phyloP scores from a whole-genome alignment of 345 rosid genomes.

The Noccaea caerulescens region DNA sequence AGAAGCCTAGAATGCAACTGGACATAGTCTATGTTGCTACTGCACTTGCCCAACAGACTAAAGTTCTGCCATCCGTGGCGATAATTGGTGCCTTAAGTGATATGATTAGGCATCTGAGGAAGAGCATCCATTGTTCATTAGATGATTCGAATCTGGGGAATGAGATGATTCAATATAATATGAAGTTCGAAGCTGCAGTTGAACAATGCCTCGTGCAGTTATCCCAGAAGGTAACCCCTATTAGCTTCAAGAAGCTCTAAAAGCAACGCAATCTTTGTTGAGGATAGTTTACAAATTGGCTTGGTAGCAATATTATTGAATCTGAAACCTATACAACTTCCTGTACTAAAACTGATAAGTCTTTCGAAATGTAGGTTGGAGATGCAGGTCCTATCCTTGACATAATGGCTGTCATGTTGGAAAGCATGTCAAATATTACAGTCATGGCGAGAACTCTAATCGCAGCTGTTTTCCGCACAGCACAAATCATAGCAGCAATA shows the following conservation, averaged over 20 bases:
- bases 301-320: too few species aligned
- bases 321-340: too few species aligned
- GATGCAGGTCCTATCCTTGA: slow-evolving; percentile 87
- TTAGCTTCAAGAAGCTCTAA: neutral
- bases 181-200: slow-evolving; percentile 58
- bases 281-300: neutral
- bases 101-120: slow-evolving; percentile 75
- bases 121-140: slow-evolving; percentile 71
- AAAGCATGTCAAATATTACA: slow-evolving; percentile 70
- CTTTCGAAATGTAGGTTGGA: slow-evolving; percentile 57
- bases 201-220: slow-evolving; percentile 72
- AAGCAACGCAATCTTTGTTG: neutral
- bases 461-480: slow-evolving; percentile 66
- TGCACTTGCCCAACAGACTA: slow-evolving; percentile 58
- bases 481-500: slow-evolving; percentile 68
- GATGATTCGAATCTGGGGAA: slow-evolving; percentile 68
- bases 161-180: slow-evolving; percentile 64
- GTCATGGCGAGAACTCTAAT: slow-evolving; percentile 69
- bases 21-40: slow-evolving; percentile 64
- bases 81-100: slow-evolving; percentile 74
- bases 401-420: slow-evolving; percentile 81
- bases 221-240: slow-evolving; percentile 56
- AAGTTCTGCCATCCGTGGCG: slow-evolving; percentile 59
- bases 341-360: slow-evolving; percentile 18
- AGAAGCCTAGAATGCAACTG: slow-evolving; percentile 68